Conservation (phyloP, 352 stramenopile species). For the Pythium phragmiticola region DNA sequence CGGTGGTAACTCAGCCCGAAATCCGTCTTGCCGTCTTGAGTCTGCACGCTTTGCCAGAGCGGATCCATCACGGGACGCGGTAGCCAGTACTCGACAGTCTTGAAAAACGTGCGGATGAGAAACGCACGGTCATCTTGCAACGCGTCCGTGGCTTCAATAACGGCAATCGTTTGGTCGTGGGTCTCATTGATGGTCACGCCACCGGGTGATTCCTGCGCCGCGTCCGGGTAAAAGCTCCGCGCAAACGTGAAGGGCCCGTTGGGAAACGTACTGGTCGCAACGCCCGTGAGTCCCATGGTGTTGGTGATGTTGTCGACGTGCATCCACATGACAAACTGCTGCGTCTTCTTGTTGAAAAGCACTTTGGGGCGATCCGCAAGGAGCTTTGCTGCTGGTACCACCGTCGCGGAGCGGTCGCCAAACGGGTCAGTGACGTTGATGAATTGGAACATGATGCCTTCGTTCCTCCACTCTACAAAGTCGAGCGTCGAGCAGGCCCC, state of each 20-base stretch:
- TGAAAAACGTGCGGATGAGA: slow-evolving; percentile 94
- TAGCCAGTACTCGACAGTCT: slow-evolving; percentile 94
- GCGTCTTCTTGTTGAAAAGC: slow-evolving; percentile 84
- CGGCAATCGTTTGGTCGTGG: slow-evolving; percentile 90
- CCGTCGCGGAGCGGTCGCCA: slow-evolving; percentile 28
- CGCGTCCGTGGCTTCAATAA: slow-evolving; percentile 24
- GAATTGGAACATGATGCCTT: slow-evolving; percentile 95
- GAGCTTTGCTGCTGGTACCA: slow-evolving; percentile 27
- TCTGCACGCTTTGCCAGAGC: slow-evolving; percentile 95
- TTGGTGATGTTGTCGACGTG: slow-evolving; percentile 89
- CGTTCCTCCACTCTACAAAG: slow-evolving; percentile 91
- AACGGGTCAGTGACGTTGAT: slow-evolving; percentile 92
- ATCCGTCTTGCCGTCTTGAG: slow-evolving; percentile 56
- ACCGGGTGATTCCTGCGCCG: slow-evolving; percentile 66
- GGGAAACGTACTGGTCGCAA: slow-evolving; percentile 87
- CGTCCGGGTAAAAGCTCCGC: slow-evolving; percentile 92
- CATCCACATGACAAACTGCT: slow-evolving; percentile 97
- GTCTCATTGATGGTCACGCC: slow-evolving; percentile 91
- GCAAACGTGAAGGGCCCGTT: slow-evolving; percentile 93
- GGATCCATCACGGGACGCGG: slow-evolving; percentile 96
- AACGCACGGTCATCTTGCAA: slow-evolving; percentile 53
- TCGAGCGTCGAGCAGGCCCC: slow-evolving; percentile 93
- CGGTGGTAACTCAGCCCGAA: slow-evolving; percentile 96
- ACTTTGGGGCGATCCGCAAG: slow-evolving; percentile 89
- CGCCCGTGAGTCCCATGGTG: slow-evolving; percentile 86